Percentiles rank a stretch among this genome's conserved stretches.
These are phyloP conservation scores for Eimeria sp. DNA, from an alignment of 169 alveolate genomes.

Conservation along the genomic window DNA sequence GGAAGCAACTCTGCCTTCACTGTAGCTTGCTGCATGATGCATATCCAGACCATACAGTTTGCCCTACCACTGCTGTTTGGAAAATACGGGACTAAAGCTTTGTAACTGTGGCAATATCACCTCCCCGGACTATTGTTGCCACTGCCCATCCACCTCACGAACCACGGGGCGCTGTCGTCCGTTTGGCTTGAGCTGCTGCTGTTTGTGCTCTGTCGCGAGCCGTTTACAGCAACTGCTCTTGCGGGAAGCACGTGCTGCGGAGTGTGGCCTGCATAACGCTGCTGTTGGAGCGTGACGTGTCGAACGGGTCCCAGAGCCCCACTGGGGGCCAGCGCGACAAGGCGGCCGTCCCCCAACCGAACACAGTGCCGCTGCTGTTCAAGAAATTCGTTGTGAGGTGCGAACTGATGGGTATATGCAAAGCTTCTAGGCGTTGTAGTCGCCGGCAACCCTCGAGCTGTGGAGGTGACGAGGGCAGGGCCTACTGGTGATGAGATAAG, in stretches of 20 bases:
- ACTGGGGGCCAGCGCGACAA: constrained; percentile 45
- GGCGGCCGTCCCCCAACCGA: constrained; percentile 53
- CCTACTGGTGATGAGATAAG: constrained; percentile 27
- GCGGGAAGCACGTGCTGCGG: constrained; percentile 6
- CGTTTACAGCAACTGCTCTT: constrained; percentile 30
- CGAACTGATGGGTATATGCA: constrained; percentile 4
- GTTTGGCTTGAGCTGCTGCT: constrained; percentile 15
- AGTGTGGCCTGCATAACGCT: constrained; percentile 14
- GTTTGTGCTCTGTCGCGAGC: constrained; percentile 11
- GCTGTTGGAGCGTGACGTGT: constrained; percentile 31
- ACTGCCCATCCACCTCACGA: constrained; percentile 68
- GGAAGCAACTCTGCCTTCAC: background rate
- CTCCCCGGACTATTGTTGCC: constrained; percentile 50
- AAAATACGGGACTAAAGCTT: constrained; percentile 2
- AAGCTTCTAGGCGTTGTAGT: constrained; percentile 11
- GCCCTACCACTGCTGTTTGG: background rate
- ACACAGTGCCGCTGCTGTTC: constrained; percentile 76
- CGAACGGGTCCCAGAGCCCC: constrained; percentile 52
- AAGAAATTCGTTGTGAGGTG: constrained; percentile 4
- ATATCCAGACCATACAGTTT: background rate
- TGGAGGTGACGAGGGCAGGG: constrained; percentile 7
- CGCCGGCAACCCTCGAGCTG: constrained; percentile 27
- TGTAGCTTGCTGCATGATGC: background rate
- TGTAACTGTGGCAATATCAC: constrained; percentile 6
- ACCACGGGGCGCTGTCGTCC: constrained; percentile 35